Conservation (phyloP, 371 early-diverging fungal genomes). For the Vairimorpha apis region DNA sequence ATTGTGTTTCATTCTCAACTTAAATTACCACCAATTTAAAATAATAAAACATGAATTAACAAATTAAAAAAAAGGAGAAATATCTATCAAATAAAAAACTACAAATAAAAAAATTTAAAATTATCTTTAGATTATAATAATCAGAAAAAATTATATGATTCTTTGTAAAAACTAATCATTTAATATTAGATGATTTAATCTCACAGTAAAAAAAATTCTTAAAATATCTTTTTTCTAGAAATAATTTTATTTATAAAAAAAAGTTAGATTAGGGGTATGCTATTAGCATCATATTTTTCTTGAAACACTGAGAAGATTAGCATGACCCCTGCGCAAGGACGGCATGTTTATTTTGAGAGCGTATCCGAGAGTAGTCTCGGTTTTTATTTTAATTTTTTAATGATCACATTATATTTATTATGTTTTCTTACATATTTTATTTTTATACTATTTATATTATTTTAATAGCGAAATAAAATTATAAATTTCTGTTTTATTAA, state of each 20-base stretch:
- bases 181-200: no score
- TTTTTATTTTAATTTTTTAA: slow-evolving; percentile 38
- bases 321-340: slow-evolving; percentile 64
- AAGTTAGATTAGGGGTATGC: slow-evolving; percentile 18
- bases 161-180: no score
- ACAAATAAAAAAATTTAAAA: no score
- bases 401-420: background rate
- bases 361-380: slow-evolving; percentile 28
- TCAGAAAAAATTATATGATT: no score
- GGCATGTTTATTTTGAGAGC: slow-evolving; percentile 54
- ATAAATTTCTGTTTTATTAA: no score
- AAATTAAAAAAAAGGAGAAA: background rate
- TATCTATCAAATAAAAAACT: background rate
- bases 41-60: background rate
- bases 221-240: background rate
- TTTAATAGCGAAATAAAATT: no score
- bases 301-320: slow-evolving; percentile 64
- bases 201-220: no score
- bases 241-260: background rate
- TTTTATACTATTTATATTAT: background rate
- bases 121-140: no score
- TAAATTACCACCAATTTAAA: background rate
- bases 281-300: slow-evolving; percentile 40
- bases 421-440: background rate
- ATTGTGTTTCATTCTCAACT: background rate